phyloP scores from a whole-genome alignment of 23 red algal species.

The Gracilaria domingensis region DNA sequence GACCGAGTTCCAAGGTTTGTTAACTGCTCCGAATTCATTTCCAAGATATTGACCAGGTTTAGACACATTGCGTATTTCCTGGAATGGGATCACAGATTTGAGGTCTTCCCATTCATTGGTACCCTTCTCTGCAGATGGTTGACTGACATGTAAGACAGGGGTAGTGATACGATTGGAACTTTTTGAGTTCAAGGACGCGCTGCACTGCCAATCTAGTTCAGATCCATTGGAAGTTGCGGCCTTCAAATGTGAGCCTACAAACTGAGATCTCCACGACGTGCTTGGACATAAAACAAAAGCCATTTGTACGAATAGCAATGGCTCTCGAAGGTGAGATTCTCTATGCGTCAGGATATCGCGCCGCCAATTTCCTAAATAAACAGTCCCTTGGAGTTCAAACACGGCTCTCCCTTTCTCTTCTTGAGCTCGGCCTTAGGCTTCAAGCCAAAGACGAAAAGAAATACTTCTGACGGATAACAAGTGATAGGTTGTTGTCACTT shows the following conservation, averaged over 20 bases:
- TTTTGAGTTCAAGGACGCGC: not conserved
- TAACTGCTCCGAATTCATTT: slow-evolving; percentile 76
- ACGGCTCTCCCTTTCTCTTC: no score
- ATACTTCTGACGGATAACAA: no score
- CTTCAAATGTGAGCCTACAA: not conserved
- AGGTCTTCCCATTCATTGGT: slow-evolving; percentile 50
- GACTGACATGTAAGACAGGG: not conserved
- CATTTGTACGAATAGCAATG: not conserved
- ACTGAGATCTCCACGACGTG: not conserved
- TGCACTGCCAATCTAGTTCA: not conserved
- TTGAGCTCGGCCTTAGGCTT: no score
- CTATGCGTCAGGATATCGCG: no score
- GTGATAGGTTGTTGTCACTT: no score
- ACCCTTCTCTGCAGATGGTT: not conserved
- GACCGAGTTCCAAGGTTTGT: slow-evolving; percentile 55
- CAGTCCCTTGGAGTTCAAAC: no score
- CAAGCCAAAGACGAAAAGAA: no score
- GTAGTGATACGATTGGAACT: not conserved
- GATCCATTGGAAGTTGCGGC: not conserved
- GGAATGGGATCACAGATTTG: slow-evolving; percentile 61
- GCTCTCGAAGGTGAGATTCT: not conserved
- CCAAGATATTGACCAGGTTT: slow-evolving; percentile 84
- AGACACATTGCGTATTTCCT: slow-evolving; percentile 57
- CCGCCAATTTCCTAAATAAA: no score
- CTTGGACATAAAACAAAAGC: not conserved